phyloP scores from a whole-genome alignment of 1,284 basidiomycete species.

The Ceratobasidium sp. region DNA sequence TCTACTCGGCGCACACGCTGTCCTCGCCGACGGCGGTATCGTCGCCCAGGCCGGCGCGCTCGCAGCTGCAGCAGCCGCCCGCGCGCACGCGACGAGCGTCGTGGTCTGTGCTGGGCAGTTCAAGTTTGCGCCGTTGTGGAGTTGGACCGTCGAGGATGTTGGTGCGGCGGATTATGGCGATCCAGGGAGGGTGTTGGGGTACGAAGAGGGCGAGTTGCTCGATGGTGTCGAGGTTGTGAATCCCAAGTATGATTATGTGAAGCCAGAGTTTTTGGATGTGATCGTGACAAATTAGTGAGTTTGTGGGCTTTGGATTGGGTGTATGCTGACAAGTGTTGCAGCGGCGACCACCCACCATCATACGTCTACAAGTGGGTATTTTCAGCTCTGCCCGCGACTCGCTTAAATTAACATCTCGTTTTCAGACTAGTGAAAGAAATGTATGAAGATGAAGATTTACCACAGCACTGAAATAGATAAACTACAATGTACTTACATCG shows the following conservation, averaged over 20 bases:
- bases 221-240: constrained; percentile 91
- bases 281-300: constrained; percentile 97
- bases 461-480: constrained; percentile 9
- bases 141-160: constrained; percentile 86
- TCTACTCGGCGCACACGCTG: constrained; percentile 90
- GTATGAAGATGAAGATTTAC: constrained; percentile 90
- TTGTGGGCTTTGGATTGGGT: constrained; percentile 19
- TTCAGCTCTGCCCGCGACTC: background rate
- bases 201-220: constrained; percentile 77
- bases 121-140: constrained; percentile 95
- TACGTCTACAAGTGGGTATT: constrained; percentile 80
- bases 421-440: constrained; percentile 85
- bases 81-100: constrained; percentile 90
- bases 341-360: constrained; percentile 91
- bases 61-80: constrained; percentile 88
- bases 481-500: constrained; percentile 22
- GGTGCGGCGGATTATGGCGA: constrained; percentile 85
- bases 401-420: constrained; percentile 4
- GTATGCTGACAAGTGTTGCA: constrained; percentile 54
- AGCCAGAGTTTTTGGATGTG: constrained; percentile 90
- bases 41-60: constrained; percentile 89
- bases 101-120: constrained; percentile 96
- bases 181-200: constrained; percentile 84
- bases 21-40: constrained; percentile 96
- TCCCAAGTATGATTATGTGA: constrained; percentile 94